These are phyloP conservation scores for Phragmites australis DNA, from an alignment of 176 grass and related monocot genomes.

Conservation along the genomic window DNA sequence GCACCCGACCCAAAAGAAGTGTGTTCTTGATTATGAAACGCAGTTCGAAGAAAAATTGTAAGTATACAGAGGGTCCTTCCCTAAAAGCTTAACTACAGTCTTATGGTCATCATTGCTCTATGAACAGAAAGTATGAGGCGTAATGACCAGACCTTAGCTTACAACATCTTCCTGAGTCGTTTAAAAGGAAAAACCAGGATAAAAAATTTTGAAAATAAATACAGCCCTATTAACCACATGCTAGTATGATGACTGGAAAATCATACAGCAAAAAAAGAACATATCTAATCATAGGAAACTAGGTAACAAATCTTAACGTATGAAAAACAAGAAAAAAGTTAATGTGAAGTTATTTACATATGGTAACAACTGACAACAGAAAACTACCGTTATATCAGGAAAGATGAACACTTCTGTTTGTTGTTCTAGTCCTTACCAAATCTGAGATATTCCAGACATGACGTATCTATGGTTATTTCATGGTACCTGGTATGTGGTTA, in stretches of 20 bases:
- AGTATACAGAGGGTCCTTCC: too few species aligned
- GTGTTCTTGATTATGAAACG: too few species aligned
- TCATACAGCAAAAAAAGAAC: neutral
- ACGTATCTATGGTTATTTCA: neutral
- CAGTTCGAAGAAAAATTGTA: too few species aligned
- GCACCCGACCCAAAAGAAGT: too few species aligned
- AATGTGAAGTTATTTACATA: neutral
- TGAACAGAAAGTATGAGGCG: too few species aligned
- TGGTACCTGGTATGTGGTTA: neutral
- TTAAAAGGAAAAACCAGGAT: too few species aligned
- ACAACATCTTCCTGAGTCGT: neutral
- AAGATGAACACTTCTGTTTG: neutral
- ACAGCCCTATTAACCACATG: neutral
- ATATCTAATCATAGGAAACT: neutral
- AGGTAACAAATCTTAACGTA: neutral
- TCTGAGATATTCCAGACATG: neutral
- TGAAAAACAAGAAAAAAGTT: neutral
- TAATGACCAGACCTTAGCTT: neutral
- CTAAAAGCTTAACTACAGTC: too few species aligned
- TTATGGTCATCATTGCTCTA: too few species aligned
- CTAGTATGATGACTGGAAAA: neutral
- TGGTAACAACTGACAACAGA: neutral
- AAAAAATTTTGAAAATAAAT: too few species aligned
- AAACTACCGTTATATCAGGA: constrained; percentile 6
- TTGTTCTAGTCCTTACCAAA: neutral